phyloP scores from a whole-genome alignment of 2,329 filamentous ascomycete species.

The Aspergillus transmontanensis region DNA sequence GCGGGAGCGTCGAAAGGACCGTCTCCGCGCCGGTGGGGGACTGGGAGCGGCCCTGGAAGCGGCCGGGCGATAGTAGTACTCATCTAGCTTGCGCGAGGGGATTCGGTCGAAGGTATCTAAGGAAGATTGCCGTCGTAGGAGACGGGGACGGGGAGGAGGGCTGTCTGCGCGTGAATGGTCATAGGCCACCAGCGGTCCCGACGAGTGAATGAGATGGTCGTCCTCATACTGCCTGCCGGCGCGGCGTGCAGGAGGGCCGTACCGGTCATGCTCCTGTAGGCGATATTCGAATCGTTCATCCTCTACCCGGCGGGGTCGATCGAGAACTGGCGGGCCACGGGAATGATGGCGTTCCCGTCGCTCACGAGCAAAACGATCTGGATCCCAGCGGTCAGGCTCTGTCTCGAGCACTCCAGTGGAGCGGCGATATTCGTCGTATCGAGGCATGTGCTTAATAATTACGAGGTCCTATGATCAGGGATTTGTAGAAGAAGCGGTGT shows the following conservation, averaged over 20 bases:
- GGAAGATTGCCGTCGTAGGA: conserved; percentile 81
- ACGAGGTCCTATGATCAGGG: conserved; percentile 1
- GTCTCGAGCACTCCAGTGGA: conserved; percentile 35
- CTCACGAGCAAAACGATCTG: conserved; percentile 46
- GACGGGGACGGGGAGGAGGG: conserved; percentile 62
- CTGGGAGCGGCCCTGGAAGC: conserved; percentile 63
- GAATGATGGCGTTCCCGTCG: conserved; percentile 43
- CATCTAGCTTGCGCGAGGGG: conserved; percentile 57
- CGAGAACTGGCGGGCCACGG: conserved; percentile 38
- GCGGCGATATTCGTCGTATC: conserved; percentile 41
- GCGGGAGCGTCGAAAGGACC: conserved; percentile 60
- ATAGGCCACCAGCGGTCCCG: conserved; percentile 59
- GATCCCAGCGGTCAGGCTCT: conserved; percentile 39
- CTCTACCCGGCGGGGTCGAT: conserved; percentile 38
- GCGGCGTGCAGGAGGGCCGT: conserved; percentile 46
- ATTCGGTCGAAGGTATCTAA: conserved; percentile 87
- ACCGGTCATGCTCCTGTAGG: conserved; percentile 44
- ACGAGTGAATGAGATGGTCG: conserved; percentile 44
- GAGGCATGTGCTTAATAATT: conserved; percentile 32
- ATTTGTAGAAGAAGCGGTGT: conserved; percentile 5
- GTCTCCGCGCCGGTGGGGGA: conserved; percentile 47
- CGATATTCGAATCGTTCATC: conserved; percentile 46
- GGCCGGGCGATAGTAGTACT: conserved; percentile 41
- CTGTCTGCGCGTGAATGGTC: conserved; percentile 61
- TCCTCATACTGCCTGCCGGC: conserved; percentile 44